Base-by-base conservation (phyloP, 2,329 filamentous ascomycete genomes). In the Fusarium sublunatum region DNA sequence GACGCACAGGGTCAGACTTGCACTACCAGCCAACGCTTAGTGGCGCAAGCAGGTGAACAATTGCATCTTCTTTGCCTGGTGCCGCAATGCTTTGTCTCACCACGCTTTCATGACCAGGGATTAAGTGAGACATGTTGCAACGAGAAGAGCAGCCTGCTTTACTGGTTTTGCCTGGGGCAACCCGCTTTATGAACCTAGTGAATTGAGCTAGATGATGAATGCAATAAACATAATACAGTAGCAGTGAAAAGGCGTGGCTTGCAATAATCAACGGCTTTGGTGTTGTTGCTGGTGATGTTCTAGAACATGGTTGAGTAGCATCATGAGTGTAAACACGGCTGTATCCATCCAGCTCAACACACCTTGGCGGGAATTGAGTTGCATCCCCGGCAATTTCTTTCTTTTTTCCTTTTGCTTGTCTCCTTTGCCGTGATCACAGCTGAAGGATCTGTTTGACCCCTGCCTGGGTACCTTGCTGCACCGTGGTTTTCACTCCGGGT, bases 401-500 rank as follows among this genome's bases (percentile, higher is more conserved):
- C 49, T 60, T 35, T 32, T 38, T 55, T 55, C 31, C 9, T 43
- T 3, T 32, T 25, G 38, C 19, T 19, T 19, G 19, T 19, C 19
- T 22, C 40, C n/a, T 45, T 48, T 29, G 28, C 44, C 34, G 45
- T 41, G 50, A 45, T 59, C 32, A 41, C 55, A 46, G 47, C 38
- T 31, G 19, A 34, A 48, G 60, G 48, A 64, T 65, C 52, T 44
- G 44, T 39, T 19, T 13, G 29, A 53, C 54, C 63, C 63, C 63
- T 66, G 63, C 43, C 43, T 34, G 40, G 57, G 43, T 55, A 22
- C 57, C 57, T 48, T 60, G 55, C 38, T 64, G 39, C 31, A 46
- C 50, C 63, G 63, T 67, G 57, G 43, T 59, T 35, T 64, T 64
- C 49, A 36, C 54, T 66, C 58, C 58, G 58, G 54, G 34, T 41